These are phyloP conservation scores for Suillus lakei DNA, from an alignment of 768 basidiomycete genomes.

Conservation along the genomic window DNA sequence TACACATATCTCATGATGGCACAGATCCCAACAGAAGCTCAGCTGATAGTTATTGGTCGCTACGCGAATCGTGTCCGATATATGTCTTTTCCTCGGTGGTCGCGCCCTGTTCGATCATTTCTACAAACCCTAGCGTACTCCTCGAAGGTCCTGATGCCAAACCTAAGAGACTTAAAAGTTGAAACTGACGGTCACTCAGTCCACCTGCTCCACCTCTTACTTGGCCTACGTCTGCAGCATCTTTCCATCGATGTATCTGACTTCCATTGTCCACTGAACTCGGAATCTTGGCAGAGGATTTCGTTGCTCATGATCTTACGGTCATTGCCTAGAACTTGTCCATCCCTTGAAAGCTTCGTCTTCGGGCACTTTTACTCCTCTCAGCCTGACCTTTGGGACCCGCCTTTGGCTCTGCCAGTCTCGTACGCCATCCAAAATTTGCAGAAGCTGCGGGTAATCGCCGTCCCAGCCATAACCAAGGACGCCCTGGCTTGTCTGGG, in stretches of 20 bases:
- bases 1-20: background rate
- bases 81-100: too few relatives aligned
- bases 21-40: background rate
- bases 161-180: background rate
- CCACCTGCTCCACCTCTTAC: background rate
- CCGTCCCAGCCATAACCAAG: background rate
- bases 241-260: too few relatives aligned
- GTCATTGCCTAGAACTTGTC: background rate
- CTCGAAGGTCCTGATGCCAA: background rate
- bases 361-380: background rate
- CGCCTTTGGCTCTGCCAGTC: background rate
- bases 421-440: background rate
- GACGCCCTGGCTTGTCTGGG: background rate
- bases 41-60: background rate
- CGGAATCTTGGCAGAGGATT: background rate
- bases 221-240: background rate
- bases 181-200: too few relatives aligned
- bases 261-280: too few relatives aligned
- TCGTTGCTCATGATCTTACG: background rate
- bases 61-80: background rate
- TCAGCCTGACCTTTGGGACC: background rate
- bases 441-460: background rate
- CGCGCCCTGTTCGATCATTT: background rate
- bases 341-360: background rate
- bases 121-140: background rate